Evolutionary conservation across 140 eudicot genomes (phyloP).

Genomic region (Anethum foeniculum): DNA sequence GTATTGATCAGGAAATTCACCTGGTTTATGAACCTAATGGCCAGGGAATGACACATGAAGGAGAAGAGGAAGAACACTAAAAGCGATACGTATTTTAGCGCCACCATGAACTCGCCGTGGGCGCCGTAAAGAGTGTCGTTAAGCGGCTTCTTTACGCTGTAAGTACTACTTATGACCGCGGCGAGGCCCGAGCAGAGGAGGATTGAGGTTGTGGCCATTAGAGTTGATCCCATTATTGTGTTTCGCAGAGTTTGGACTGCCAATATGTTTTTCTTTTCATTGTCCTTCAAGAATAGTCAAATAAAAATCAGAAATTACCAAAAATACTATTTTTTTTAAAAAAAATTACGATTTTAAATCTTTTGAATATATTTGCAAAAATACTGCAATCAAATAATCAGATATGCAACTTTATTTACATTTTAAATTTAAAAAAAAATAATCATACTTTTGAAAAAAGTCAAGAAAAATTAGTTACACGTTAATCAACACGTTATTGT

Average conservation of each 20-base stretch:
- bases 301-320: no score
- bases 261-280: slow-evolving; percentile 84
- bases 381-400: no score
- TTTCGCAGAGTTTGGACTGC: slow-evolving; percentile 91
- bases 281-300: slow-evolving; percentile 38
- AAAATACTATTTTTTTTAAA: no score
- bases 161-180: slow-evolving; percentile 87
- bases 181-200: slow-evolving; percentile 82
- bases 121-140: slow-evolving; percentile 75
- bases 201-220: slow-evolving; percentile 95
- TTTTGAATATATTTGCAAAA: no score
- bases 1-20: slow-evolving; percentile 87
- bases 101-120: slow-evolving; percentile 87
- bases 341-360: no score
- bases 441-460: no score
- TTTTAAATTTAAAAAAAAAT: no score
- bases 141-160: slow-evolving; percentile 76
- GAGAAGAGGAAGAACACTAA: slow-evolving; percentile 65
- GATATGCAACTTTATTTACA: no score
- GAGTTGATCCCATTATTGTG: slow-evolving; percentile 92
- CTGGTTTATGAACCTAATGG: slow-evolving; percentile 80
- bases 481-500: no score
- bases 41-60: slow-evolving; percentile 73
- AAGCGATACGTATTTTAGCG: slow-evolving; percentile 68
- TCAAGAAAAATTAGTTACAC: no score